Percentiles rank a stretch among this genome's conserved stretches.
Evolutionary conservation across 1,139 yeast species (phyloP).

Genomic region (Meyerozyma athensensis): DNA sequence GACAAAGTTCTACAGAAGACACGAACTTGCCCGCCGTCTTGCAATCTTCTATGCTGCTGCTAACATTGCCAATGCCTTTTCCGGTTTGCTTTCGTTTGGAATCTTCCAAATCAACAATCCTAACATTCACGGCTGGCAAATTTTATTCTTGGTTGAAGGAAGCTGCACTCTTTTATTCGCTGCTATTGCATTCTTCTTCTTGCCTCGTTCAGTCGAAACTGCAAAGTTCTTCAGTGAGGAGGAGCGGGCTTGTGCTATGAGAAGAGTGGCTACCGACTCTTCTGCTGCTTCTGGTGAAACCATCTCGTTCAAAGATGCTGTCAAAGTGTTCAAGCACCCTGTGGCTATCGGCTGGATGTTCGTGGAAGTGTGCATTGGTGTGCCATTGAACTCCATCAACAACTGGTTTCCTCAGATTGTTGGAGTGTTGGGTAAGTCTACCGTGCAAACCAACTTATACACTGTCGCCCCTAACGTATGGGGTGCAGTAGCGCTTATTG

Average conservation of each 20-base stretch:
- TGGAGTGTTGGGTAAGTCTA: constrained; percentile 23
- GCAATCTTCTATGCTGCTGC: constrained; percentile 19
- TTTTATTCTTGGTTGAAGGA: constrained; percentile 4
- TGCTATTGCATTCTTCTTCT: constrained; percentile 11
- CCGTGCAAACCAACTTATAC: constrained; percentile 24
- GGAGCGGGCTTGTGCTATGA: constrained; percentile 22
- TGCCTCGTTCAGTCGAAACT: constrained; percentile 20
- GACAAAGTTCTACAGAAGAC: constrained; percentile 18
- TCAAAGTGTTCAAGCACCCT: constrained; percentile 26
- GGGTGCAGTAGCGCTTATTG: constrained; percentile 24
- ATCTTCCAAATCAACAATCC: constrained; percentile 21
- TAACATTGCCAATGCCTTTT: constrained; percentile 19
- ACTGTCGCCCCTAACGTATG: constrained; percentile 29
- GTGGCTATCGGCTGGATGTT: constrained; percentile 26
- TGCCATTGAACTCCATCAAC: constrained; percentile 44
- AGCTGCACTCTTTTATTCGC: constrained; percentile 6
- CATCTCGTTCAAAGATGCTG: constrained; percentile 21
- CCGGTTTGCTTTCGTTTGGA: constrained; percentile 18
- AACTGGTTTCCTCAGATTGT: constrained; percentile 42
- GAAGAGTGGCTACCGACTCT: constrained; percentile 24
- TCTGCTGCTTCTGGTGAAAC: constrained; percentile 19
- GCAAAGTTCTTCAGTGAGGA: constrained; percentile 25
- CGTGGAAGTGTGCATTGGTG: constrained; percentile 42
- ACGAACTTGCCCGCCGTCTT: constrained; percentile 18
- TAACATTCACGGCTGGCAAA: constrained; percentile 4